Evolutionary conservation across 768 basidiomycete species (phyloP).

Genomic region (Pisolithus tinctorius): DNA sequence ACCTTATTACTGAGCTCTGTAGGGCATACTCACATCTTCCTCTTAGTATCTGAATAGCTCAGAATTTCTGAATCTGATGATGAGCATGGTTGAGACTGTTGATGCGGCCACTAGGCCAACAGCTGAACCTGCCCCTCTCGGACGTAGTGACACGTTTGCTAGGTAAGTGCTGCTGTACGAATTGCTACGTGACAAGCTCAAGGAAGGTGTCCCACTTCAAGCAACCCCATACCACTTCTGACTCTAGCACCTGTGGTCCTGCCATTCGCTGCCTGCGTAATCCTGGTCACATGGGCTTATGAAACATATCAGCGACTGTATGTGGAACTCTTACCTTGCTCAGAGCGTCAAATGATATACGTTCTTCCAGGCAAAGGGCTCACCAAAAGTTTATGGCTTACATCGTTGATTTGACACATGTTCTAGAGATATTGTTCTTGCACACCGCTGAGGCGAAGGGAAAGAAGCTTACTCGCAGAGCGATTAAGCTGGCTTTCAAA

Average conservation of each 20-base stretch:
- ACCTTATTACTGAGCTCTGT: not conserved
- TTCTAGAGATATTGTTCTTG: conserved; percentile 16
- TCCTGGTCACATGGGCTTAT: no score
- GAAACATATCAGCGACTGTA: conserved; percentile 1
- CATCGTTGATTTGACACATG: conserved; percentile 19
- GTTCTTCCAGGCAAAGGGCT: not conserved
- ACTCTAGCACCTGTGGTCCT: no score
- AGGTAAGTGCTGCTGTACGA: no score
- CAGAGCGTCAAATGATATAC: not conserved
- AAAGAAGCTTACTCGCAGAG: not conserved
- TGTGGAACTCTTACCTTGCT: not conserved
- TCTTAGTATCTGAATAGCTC: not conserved
- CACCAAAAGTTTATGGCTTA: conserved; percentile 17
- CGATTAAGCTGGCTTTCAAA: not conserved
- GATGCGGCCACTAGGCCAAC: no score
- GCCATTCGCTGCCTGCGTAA: no score
- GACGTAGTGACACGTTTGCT: no score
- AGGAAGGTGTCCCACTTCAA: no score
- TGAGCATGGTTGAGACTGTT: no score
- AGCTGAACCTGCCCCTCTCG: no score
- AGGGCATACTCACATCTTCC: not conserved
- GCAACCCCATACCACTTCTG: no score
- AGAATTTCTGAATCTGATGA: not conserved
- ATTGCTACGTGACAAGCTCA: no score
- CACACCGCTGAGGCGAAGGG: not conserved